Evolutionary conservation across 2,329 filamentous ascomycete genomes (phyloP), one percentile per base, ranked within the genome.

Genomic region (Basipetospora chlamydospora): DNA sequence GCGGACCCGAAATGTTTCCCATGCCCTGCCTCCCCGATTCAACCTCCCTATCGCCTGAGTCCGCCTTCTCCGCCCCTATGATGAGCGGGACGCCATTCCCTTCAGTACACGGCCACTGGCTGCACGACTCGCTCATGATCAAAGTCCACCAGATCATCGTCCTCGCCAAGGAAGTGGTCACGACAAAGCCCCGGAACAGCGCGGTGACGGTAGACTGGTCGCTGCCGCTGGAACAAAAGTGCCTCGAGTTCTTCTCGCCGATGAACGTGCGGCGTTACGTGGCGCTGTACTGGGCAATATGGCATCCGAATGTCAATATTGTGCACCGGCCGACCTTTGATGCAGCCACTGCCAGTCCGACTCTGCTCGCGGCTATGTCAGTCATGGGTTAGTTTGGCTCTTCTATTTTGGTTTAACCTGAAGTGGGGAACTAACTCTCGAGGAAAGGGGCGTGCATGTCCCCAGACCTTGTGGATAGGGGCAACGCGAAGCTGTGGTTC

Each of bases 301-400:
- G 56, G 56, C 49, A 57, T 40, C 53, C 56, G 3, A 56, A 59
- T 35, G 48, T 56, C 37, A 54, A 51, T 33, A 46, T 55, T 15
- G 35, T 57, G 2, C 55, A 58, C 36, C 48, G 49, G 20, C 54
- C 56, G 4, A 55, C 49, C 5, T 59, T 58, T 40, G 47, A 58
- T 26, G 42, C 49, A 0, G 33, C 47, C 3, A 45, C 38, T 2
- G 42, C 50, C 5, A 53, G 54, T 33, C 46, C 49, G 2, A 45
- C 47, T 21, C 43, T 57, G 4, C 41, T 58, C 6, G 55, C 54
- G 2, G 45, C 48, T 7, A 58, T 59, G 56, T 43, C 50, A 3
- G 20, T 57, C 5, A 52, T 58, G 11, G 55, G 56, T 49, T 35
- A 45, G 43, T 9, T 17, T 8, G n/a, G n/a, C n/a, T n/a, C n/a